These are phyloP conservation scores for Ganoderma sinense DNA, from an alignment of 1,284 basidiomycete species.

Conservation along the genomic window DNA sequence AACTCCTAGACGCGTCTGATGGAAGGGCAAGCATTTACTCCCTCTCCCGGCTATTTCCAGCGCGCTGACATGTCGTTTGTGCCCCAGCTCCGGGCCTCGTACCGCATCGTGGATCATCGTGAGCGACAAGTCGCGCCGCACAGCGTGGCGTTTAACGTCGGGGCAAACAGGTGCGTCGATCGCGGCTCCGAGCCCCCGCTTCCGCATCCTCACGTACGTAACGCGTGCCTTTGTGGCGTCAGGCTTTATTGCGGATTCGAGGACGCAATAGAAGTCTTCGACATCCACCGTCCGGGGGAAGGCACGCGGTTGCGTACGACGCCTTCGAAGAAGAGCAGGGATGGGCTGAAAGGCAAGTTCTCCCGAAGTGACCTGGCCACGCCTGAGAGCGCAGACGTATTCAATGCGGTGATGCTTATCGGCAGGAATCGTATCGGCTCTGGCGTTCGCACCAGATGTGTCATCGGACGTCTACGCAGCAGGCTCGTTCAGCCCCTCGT, in stretches of 20 bases:
- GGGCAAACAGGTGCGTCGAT: slow-evolving; percentile 66
- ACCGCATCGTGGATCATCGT: slow-evolving; percentile 89
- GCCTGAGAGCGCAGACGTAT: slow-evolving; percentile 6
- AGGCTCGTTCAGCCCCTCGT: slow-evolving; percentile 62
- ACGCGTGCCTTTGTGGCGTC: slow-evolving; percentile 21
- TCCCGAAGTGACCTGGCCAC: slow-evolving; percentile 1
- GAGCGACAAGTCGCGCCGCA: slow-evolving; percentile 90
- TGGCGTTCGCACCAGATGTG: slow-evolving; percentile 75
- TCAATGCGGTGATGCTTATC: slow-evolving; percentile 26
- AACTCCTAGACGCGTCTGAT: slow-evolving; percentile 79
- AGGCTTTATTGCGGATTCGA: slow-evolving; percentile 93
- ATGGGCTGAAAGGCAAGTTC: slow-evolving; percentile 81
- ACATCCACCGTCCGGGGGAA: slow-evolving; percentile 75
- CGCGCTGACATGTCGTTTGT: slow-evolving; percentile 1
- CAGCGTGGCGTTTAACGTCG: slow-evolving; percentile 78
- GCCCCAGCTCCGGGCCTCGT: slow-evolving; percentile 85
- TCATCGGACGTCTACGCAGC: slow-evolving; percentile 76
- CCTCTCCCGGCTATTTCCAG: slow-evolving; percentile 9
- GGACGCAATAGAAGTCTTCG: slow-evolving; percentile 89
- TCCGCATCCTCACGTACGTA: slow-evolving; percentile 17
- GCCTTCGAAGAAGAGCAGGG: slow-evolving; percentile 79
- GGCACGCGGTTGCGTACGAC: slow-evolving; percentile 80
- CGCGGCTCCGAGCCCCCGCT: slow-evolving; percentile 1
- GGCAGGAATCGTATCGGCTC: slow-evolving; percentile 83
- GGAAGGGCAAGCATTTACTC: slow-evolving; percentile 65